These are phyloP conservation scores for Chaetomiaceae sp. DNA, from an alignment of 2,329 filamentous ascomycete genomes.

Conservation along the genomic window DNA sequence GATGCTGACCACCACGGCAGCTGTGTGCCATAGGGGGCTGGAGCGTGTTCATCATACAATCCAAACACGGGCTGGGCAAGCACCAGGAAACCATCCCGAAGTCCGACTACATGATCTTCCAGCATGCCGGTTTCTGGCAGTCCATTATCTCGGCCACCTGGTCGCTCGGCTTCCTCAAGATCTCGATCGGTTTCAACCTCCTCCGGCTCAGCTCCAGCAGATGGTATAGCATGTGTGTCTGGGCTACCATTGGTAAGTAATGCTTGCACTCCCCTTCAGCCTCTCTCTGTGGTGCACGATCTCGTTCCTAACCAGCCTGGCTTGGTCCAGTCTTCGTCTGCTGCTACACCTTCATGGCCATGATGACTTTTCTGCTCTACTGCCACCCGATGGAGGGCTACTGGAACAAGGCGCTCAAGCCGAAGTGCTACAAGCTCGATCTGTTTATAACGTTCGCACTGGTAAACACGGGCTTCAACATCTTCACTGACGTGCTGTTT, in stretches of 20 bases:
- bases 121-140: constrained; percentile 42
- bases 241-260: constrained; percentile 25
- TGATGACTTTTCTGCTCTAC: constrained; percentile 24
- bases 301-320: neutral
- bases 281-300: neutral
- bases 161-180: constrained; percentile 21
- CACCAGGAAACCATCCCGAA: constrained; percentile 36
- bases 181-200: constrained; percentile 23
- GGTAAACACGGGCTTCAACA: constrained; percentile 35
- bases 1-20: constrained; percentile 18
- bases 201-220: constrained; percentile 21
- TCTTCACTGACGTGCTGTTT: constrained; percentile 41
- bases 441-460: constrained; percentile 39
- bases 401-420: constrained; percentile 21
- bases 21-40: constrained; percentile 29
- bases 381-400: constrained; percentile 24
- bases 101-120: constrained; percentile 32
- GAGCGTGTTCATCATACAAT: constrained; percentile 38
- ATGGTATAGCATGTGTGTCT: constrained; percentile 28
- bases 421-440: constrained; percentile 19
- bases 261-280: neutral
- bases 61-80: constrained; percentile 42
- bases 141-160: constrained; percentile 39
- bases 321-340: constrained; percentile 24
- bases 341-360: constrained; percentile 23